phyloP scores from a whole-genome alignment of 805 yeast species.

The Scheffersomyces stipitis region DNA sequence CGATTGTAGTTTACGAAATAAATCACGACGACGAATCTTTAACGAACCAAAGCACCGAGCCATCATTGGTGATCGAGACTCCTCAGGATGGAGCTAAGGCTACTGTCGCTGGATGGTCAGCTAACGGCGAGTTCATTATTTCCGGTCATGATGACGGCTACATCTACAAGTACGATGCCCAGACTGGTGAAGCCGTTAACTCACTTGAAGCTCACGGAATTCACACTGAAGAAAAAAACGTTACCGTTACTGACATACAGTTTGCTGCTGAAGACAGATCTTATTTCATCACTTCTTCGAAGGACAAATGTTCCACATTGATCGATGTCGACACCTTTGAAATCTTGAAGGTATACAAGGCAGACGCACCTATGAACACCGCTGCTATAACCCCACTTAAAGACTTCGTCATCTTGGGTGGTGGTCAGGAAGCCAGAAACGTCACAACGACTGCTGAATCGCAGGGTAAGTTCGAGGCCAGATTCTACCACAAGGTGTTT shows the following conservation, averaged over 20 bases:
- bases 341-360: constrained; percentile 68
- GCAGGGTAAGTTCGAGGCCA: constrained; percentile 96
- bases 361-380: constrained; percentile 93
- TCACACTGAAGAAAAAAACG: constrained; percentile 44
- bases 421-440: constrained; percentile 99
- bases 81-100: constrained; percentile 59
- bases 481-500: constrained; percentile 92
- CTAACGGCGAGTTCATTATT: constrained; percentile 68
- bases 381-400: constrained; percentile 93
- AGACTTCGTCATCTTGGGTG: constrained; percentile 91
- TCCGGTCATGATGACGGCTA: constrained; percentile 89
- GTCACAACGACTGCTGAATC: constrained; percentile 94
- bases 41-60: constrained; percentile 50
- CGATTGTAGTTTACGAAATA: constrained; percentile 66
- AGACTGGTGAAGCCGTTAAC: constrained; percentile 67
- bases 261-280: constrained; percentile 77
- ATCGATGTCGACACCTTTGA: constrained; percentile 76
- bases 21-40: constrained; percentile 41
- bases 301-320: constrained; percentile 82
- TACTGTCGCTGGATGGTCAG: constrained; percentile 86
- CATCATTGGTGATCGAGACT: constrained; percentile 60
- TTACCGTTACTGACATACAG: constrained; percentile 79
- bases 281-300: constrained; percentile 88
- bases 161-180: constrained; percentile 75
- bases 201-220: constrained; percentile 70